Evolutionary conservation across 495 filamentous ascomycete species (phyloP).

Genomic region (Penicillium mononematosum): DNA sequence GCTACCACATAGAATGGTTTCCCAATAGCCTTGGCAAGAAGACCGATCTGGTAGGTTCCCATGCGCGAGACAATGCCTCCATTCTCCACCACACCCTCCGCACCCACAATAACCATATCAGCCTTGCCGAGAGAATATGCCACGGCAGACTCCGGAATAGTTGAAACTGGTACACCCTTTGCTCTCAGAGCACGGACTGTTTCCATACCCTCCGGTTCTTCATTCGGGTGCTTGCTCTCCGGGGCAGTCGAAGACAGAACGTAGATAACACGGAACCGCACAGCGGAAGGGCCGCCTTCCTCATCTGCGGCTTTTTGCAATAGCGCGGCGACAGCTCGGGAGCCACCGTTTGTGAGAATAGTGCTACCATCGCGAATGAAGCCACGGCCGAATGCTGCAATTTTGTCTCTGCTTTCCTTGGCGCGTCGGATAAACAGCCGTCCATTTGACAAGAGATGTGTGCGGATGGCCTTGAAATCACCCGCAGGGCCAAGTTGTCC

Average conservation of each 20-base stretch:
- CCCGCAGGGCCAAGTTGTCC: conserved; percentile 51
- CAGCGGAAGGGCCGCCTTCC: conserved; percentile 50
- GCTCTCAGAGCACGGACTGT: conserved; percentile 67
- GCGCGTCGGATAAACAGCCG: conserved; percentile 82
- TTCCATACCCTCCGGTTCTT: conserved; percentile 56
- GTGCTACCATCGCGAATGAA: conserved; percentile 74
- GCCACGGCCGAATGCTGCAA: conserved; percentile 72
- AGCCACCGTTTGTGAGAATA: conserved; percentile 85
- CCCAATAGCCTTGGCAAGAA: conserved; percentile 71
- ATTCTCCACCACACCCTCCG: conserved; percentile 93
- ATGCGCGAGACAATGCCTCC: conserved; percentile 87
- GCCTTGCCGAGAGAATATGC: conserved; percentile 82
- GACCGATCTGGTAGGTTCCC: conserved; percentile 88
- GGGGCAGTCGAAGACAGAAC: conserved; percentile 51
- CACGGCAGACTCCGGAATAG: conserved; percentile 76
- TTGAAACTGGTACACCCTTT: conserved; percentile 77
- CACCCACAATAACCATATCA: conserved; percentile 80
- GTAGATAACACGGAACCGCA: conserved; percentile 83
- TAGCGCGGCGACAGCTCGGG: conserved; percentile 75
- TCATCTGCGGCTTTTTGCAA: conserved; percentile 70
- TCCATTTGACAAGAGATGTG: conserved; percentile 79
- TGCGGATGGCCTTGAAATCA: conserved; percentile 78
- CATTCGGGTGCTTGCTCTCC: conserved; percentile 31
- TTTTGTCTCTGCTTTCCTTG: conserved; percentile 78
- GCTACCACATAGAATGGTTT: conserved; percentile 89